A percentile compares a stretch with the other conserved stretches of the same genome.
Conservation (phyloP, 129 eudicot species). For the Saussurea involucrata region DNA sequence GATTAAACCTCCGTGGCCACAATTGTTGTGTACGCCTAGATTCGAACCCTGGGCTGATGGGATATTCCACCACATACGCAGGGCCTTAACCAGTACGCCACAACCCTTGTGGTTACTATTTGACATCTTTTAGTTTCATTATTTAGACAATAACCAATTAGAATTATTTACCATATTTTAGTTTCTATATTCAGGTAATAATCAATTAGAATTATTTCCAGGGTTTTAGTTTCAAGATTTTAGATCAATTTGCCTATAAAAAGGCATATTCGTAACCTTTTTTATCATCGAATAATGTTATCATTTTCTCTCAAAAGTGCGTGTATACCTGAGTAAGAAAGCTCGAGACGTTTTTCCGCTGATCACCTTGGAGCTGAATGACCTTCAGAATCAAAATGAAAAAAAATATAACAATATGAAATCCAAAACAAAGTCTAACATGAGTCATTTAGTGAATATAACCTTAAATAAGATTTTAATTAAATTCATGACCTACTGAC, state of each 20-base stretch:
- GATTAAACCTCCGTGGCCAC: too few species aligned
- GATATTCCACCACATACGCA: too few species aligned
- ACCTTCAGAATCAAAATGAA: constrained; percentile 27
- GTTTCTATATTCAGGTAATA: background rate
- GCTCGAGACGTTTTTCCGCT: constrained; percentile 59
- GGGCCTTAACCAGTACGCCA: too few species aligned
- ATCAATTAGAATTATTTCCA: background rate
- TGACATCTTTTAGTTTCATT: too few species aligned
- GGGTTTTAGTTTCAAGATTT: background rate
- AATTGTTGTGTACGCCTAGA: too few species aligned
- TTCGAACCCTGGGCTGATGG: too few species aligned
- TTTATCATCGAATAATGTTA: background rate
- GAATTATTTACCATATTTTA: background rate
- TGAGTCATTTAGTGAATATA: background rate
- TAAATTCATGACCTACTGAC: background rate
- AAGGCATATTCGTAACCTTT: background rate
- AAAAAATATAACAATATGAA: background rate
- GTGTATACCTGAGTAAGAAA: constrained; percentile 52
- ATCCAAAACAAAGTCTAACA: background rate
- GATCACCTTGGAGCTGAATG: constrained; percentile 73
- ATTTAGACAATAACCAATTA: too few species aligned
- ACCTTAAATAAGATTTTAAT: background rate
- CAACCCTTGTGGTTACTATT: too few species aligned
- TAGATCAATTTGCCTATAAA: background rate
- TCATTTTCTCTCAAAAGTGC: background rate